Evolutionary conservation across 805 yeast genomes (phyloP).

Genomic region (Saturnispora hagleri): DNA sequence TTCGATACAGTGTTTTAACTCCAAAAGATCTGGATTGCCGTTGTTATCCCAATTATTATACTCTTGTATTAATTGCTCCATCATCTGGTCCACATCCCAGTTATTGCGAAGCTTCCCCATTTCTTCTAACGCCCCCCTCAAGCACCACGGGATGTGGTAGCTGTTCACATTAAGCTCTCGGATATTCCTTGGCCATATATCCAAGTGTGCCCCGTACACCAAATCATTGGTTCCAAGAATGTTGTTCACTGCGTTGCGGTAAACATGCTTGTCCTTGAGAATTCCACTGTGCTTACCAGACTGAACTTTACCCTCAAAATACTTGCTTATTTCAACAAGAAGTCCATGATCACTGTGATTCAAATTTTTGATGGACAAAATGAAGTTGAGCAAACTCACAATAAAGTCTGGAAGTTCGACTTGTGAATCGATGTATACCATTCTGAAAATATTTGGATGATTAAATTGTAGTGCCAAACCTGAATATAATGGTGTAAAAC

Average conservation of each 20-base stretch:
- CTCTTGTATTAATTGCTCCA: conserved; percentile 36
- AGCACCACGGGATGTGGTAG: conserved; percentile 85
- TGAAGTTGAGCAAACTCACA: conserved; percentile 23
- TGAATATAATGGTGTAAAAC: conserved; percentile 85
- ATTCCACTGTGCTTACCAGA: conserved; percentile 76
- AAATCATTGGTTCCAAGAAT: conserved; percentile 68
- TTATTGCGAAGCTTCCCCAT: conserved; percentile 33
- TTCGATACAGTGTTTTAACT: conserved; percentile 51
- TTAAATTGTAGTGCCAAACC: conserved; percentile 65
- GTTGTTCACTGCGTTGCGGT: conserved; percentile 63
- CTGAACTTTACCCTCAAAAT: conserved; percentile 68
- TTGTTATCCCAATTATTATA: conserved; percentile 70
- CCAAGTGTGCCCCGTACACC: conserved; percentile 32
- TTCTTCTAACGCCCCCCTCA: conserved; percentile 75
- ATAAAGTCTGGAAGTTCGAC: conserved; percentile 33
- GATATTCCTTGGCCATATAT: conserved; percentile 17
- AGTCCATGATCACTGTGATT: conserved; percentile 25
- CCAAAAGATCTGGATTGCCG: conserved; percentile 28
- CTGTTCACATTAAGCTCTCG: conserved; percentile 66
- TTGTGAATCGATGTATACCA: conserved; percentile 59
- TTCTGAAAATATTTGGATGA: conserved; percentile 85
- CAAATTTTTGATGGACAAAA: conserved; percentile 22
- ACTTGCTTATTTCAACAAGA: conserved; percentile 54
- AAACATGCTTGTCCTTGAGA: conserved; percentile 47
- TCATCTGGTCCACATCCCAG: conserved; percentile 45